Evolutionary conservation across 768 basidiomycete genomes (phyloP).

Genomic region (Lactarius psammicola): DNA sequence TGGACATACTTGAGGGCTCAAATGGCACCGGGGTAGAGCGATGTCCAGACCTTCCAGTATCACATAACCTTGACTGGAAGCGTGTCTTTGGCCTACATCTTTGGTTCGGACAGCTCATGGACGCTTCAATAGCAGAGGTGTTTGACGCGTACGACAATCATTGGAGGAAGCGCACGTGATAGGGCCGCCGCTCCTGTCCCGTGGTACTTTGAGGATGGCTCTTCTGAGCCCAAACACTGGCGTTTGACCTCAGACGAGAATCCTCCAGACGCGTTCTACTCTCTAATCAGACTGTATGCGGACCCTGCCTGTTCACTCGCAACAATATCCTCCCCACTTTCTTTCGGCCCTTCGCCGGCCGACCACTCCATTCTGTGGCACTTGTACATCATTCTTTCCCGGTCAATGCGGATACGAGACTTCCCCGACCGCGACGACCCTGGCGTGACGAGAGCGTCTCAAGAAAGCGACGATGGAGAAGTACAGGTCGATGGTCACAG

Average conservation of each 20-base stretch:
- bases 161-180: slow-evolving; percentile 38
- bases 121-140: slow-evolving; percentile 67
- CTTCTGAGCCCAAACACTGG: slow-evolving; percentile 37
- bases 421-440: slow-evolving; percentile 76
- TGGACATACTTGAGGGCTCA: slow-evolving; percentile 55
- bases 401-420: slow-evolving; percentile 79
- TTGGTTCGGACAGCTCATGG: slow-evolving; percentile 80
- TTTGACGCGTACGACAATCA: slow-evolving; percentile 58
- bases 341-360: slow-evolving; percentile 70
- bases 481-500: slow-evolving; percentile 68
- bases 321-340: slow-evolving; percentile 65
- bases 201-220: slow-evolving; percentile 48
- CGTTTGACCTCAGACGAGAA: slow-evolving; percentile 45
- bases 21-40: slow-evolving; percentile 52
- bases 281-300: slow-evolving; percentile 75
- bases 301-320: slow-evolving; percentile 70
- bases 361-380: slow-evolving; percentile 92
- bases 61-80: slow-evolving; percentile 88
- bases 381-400: slow-evolving; percentile 81
- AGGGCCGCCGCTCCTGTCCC: slow-evolving; percentile 56
- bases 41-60: slow-evolving; percentile 57
- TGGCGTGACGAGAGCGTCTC: slow-evolving; percentile 37
- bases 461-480: slow-evolving; percentile 45
- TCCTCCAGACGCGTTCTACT: slow-evolving; percentile 72
- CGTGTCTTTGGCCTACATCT: slow-evolving; percentile 85